Evolutionary conservation across 805 yeast species (phyloP).

Genomic region (Wickerhamiella brachini): DNA sequence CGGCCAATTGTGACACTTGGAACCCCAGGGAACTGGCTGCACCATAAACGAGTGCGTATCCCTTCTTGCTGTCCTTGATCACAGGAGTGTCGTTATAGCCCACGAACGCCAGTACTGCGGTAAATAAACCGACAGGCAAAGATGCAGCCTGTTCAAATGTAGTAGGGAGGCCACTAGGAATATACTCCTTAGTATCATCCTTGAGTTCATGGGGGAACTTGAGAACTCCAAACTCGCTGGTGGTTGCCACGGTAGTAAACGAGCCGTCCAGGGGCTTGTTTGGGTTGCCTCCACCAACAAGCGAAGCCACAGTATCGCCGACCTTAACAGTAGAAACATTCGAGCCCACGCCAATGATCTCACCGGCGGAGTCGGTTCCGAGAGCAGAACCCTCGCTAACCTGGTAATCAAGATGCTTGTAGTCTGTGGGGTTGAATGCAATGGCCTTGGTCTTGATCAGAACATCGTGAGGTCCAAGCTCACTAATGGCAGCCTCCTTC

Average conservation of each 20-base stretch:
- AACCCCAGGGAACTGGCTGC: constrained; percentile 55
- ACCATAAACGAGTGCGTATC: constrained; percentile 18
- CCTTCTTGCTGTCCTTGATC: constrained; percentile 17
- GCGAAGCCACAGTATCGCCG: constrained; percentile 59
- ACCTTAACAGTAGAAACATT: constrained; percentile 56
- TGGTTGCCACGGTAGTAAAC: constrained; percentile 82
- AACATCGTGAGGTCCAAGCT: constrained; percentile 51
- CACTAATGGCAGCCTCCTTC: constrained; percentile 10
- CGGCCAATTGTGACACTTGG: constrained; percentile 43
- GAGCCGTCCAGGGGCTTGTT: constrained; percentile 87
- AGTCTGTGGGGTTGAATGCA: constrained; percentile 89
- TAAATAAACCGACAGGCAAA: constrained; percentile 36
- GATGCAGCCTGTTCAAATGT: constrained; percentile 57
- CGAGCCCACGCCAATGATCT: constrained; percentile 57
- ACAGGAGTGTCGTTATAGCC: constrained; percentile 21
- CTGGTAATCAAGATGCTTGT: constrained; percentile 56
- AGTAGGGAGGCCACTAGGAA: constrained; percentile 28
- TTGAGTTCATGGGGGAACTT: constrained; percentile 37
- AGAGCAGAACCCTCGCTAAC: constrained; percentile 91
- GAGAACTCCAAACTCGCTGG: constrained; percentile 79
- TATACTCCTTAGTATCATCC: constrained; percentile 29
- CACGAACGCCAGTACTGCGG: constrained; percentile 31
- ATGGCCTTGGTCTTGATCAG: constrained; percentile 72
- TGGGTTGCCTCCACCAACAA: constrained; percentile 59
- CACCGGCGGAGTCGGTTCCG: constrained; percentile 57